Evolutionary conservation across 1,139 yeast genomes (phyloP).

Genomic region (Lodderomyces margitis): DNA sequence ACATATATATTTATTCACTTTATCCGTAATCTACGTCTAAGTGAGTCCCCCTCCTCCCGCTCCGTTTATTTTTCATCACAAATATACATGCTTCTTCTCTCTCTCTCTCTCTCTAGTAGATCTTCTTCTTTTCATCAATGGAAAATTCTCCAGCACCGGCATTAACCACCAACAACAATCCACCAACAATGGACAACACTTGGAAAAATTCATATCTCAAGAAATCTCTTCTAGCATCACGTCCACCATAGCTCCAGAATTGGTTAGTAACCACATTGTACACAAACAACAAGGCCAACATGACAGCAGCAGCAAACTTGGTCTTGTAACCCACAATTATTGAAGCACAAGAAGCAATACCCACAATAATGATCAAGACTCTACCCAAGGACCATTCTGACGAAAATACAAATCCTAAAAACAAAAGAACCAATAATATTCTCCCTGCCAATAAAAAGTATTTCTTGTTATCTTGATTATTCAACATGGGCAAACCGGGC

Average conservation of each 20-base stretch:
- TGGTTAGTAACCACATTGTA: conserved; percentile 83
- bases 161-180: conserved; percentile 82
- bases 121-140: conserved; percentile 93
- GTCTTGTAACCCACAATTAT: conserved; percentile 94
- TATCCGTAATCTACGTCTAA: no score
- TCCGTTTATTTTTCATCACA: background rate
- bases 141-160: conserved; percentile 97
- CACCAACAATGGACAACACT: conserved; percentile 93
- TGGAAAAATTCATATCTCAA: conserved; percentile 93
- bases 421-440: conserved; percentile 77
- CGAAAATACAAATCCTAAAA: conserved; percentile 80
- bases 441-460: conserved; percentile 89
- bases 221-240: conserved; percentile 82
- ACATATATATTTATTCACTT: no score
- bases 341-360: conserved; percentile 69
- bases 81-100: background rate
- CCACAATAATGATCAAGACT: conserved; percentile 64
- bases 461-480: conserved; percentile 80
- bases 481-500: conserved; percentile 90
- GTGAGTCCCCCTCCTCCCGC: no score
- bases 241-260: conserved; percentile 77
- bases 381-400: conserved; percentile 73
- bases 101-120: conserved; percentile 53
- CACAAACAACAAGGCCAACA: conserved; percentile 69
- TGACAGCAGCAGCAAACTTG: conserved; percentile 77